Evolutionary conservation across 306 rosid genomes (phyloP), one percentile per base, ranked within the genome.

Genomic region (Vachellia pachyceras): DNA sequence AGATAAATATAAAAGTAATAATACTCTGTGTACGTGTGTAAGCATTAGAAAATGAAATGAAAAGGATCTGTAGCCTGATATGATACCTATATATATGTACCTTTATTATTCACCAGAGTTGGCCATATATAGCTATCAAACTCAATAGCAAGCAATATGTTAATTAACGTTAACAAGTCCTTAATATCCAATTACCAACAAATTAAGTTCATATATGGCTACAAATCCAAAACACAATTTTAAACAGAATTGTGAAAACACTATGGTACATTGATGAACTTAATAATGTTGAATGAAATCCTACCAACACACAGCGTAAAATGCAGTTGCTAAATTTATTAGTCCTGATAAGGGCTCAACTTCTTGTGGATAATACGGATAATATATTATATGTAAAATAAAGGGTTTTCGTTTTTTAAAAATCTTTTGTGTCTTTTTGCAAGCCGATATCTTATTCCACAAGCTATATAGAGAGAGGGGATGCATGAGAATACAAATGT

Each of bases 91-190:
- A 45, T 61, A 22, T 8, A 22, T 22, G 14, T 22, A 22, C 22
- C 47, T 37, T n/a, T 66, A 3, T 40, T 3, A 10, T 41, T 69
- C 37, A 39, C 77, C 64, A 72, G 22, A 75, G 82, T 85, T 79
- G 82, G 86, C 58, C 58, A 78, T 81, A 76, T 7, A 80, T 58
- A 79, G 75, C 78, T 66, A 79, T 79, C 80, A 80, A 88, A 81
- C 84, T 78, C 18, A 44, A 39, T n/a, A 44, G 60, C 33, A 67
- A 80, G 61, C 5, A 12, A 72, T 66, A 61, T 45, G 69, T 60
- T 29, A 64, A 78, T 60, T 29, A 64, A 78, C 58, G 10, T 61
- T 69, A 60, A 69, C 37, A 20, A 42, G 52, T 37, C 58, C 79
- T 23, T 41, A 61, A 50, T 52, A 29, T 61, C 39, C 11, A n/a